Conservation (phyloP, 768 basidiomycete genomes). For the Phaffia australis region DNA sequence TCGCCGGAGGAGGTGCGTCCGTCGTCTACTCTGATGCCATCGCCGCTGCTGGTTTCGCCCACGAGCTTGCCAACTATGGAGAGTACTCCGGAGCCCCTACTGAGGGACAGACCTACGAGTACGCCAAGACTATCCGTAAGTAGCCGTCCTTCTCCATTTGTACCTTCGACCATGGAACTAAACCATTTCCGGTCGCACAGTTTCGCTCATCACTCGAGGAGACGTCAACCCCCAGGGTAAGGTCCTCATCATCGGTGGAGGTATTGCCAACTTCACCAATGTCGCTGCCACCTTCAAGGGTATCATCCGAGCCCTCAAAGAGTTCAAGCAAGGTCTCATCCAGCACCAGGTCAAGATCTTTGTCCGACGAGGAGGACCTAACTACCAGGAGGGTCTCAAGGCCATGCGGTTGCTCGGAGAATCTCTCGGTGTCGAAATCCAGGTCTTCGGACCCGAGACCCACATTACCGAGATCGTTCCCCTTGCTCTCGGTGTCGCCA, state of each 20-base stretch:
- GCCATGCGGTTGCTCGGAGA: slow-evolving; percentile 95
- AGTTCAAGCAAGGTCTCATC: slow-evolving; percentile 76
- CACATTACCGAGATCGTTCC: slow-evolving; percentile 99
- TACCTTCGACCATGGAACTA: not conserved
- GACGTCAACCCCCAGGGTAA: slow-evolving; percentile 67
- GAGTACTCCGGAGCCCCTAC: slow-evolving; percentile 98
- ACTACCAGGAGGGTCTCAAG: slow-evolving; percentile 98
- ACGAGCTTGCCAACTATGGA: slow-evolving; percentile 98
- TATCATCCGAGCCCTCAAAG: slow-evolving; percentile 92
- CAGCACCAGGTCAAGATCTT: slow-evolving; percentile 83
- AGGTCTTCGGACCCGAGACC: slow-evolving; percentile 91
- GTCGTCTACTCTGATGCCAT: slow-evolving; percentile 65
- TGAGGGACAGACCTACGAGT: slow-evolving; percentile 97
- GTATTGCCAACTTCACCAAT: slow-evolving; percentile 99
- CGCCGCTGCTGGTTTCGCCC: slow-evolving; percentile 84
- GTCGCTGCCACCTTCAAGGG: slow-evolving; percentile 99
- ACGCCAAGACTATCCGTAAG: slow-evolving; percentile 92
- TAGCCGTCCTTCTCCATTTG: slow-evolving; percentile 25
- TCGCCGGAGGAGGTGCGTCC: slow-evolving; percentile 85
- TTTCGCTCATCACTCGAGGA: slow-evolving; percentile 92
- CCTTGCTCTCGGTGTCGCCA: slow-evolving; percentile 76
- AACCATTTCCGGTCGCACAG: slow-evolving; percentile 37
- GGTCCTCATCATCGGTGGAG: slow-evolving; percentile 98
- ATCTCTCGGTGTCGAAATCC: slow-evolving; percentile 89
- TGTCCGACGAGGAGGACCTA: slow-evolving; percentile 90